Conservation (phyloP, 2,329 filamentous ascomycete species). For the Aureobasidium lini region DNA sequence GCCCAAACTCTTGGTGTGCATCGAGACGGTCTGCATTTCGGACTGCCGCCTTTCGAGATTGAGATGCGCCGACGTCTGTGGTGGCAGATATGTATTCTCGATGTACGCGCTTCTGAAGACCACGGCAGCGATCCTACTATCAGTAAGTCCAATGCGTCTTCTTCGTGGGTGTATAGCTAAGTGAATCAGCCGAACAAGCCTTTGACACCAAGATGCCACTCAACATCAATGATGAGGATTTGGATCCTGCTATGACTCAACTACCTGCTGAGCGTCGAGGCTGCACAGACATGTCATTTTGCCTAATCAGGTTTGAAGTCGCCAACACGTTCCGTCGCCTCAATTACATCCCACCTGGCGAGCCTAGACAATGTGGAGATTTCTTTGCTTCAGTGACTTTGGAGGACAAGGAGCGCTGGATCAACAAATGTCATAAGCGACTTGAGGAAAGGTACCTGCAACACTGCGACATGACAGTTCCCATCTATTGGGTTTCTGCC, state of each 20-base stretch:
- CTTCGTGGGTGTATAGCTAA: background rate
- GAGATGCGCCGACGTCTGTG: conserved; percentile 45
- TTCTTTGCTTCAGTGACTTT: conserved; percentile 38
- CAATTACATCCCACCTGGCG: conserved; percentile 37
- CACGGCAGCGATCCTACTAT: conserved; percentile 57
- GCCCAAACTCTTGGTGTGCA: conserved; percentile 55
- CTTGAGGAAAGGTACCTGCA: conserved; percentile 44
- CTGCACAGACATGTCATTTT: conserved; percentile 53
- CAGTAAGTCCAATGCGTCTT: conserved; percentile 12
- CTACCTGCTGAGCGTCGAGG: conserved; percentile 42
- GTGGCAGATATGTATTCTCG: conserved; percentile 44
- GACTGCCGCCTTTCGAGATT: conserved; percentile 51
- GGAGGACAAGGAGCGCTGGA: conserved; percentile 43
- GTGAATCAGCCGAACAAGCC: conserved; percentile 35
- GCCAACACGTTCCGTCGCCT: conserved; percentile 40
- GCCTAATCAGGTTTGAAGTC: conserved; percentile 47
- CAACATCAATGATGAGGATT: conserved; percentile 49
- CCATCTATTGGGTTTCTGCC: conserved; percentile 60
- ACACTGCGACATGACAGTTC: conserved; percentile 47
- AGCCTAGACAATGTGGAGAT: conserved; percentile 33
- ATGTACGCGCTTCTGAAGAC: conserved; percentile 54
- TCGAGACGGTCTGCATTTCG: conserved; percentile 49
- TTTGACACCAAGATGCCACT: conserved; percentile 55
- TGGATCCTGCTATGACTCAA: conserved; percentile 42
- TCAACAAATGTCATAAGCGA: conserved; percentile 39